phyloP scores from a whole-genome alignment of 306 rosid species.

The Citrullus amarus region DNA sequence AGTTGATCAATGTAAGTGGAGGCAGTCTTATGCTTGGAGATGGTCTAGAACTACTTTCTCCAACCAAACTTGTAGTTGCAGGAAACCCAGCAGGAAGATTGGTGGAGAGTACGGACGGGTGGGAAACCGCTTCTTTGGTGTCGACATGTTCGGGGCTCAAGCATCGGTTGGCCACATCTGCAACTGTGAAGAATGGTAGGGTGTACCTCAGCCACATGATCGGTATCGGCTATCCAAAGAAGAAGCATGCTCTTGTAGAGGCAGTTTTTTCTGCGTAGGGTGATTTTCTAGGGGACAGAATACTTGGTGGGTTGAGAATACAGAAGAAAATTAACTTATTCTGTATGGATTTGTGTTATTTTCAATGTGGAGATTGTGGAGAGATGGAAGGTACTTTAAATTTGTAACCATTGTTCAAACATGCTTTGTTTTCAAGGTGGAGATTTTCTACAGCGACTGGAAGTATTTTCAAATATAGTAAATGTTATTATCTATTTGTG shows the following conservation, averaged over 20 bases:
- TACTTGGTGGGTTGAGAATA: neutral
- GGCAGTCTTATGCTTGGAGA: conserved; percentile 66
- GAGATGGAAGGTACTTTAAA: neutral
- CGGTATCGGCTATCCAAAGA: conserved; percentile 77
- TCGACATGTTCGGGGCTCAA: conserved; percentile 47
- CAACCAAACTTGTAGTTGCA: conserved; percentile 67
- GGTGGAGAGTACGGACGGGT: conserved; percentile 79
- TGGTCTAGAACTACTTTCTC: conserved; percentile 63
- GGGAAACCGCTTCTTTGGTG: conserved; percentile 64
- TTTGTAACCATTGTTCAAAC: neutral
- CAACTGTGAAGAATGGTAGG: conserved; percentile 75
- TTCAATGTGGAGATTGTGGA: neutral
- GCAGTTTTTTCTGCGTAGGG: conserved; percentile 45
- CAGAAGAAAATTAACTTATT: neutral
- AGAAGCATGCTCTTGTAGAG: conserved; percentile 72
- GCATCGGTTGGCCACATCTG: conserved; percentile 75
- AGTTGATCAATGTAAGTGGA: conserved; percentile 30
- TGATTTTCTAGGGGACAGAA: neutral
- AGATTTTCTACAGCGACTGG: neutral
- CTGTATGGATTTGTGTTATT: neutral
- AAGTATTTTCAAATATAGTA: no score
- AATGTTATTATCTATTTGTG: no score
- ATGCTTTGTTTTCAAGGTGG: neutral
- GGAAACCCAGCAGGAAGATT: conserved; percentile 67
- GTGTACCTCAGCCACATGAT: conserved; percentile 61